Evolutionary conservation across 768 basidiomycete genomes (phyloP), one percentile per base, ranked within the genome.

Genomic region (Mycena metata): DNA sequence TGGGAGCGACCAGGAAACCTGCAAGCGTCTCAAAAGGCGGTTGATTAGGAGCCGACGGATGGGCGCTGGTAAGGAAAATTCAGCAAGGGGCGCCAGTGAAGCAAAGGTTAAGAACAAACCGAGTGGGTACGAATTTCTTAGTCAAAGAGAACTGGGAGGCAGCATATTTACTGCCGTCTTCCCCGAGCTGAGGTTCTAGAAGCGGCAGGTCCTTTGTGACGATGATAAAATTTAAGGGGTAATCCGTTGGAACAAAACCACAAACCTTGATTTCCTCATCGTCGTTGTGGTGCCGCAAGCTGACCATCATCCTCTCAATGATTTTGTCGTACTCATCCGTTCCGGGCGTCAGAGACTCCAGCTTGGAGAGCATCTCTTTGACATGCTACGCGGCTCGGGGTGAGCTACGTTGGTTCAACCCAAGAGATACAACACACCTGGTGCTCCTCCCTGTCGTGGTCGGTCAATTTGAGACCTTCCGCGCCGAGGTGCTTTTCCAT

Each of bases 41-140:
- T 63, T 85, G 81, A 72, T 89, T 84, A 1, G 89, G 89, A 0
- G 84, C 83, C 15, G 70, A 73, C 0, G 87, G 88, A 71, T 89
- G 88, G 7, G 86, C 71, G 26, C 88, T 88, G 69, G 1, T 30
- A 24, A 15, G 39, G 11, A 39, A 35, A 26, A 36, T 69, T 30
- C 11, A 39, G 15, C 3, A 39, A 39, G 10, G 3, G 5, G 11
- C 11, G 36, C 39, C 15, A 41, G 30, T 50, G 24, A 13, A 42
- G 46, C 7, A 6, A 19, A n/a, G 15, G 17, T 8, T 9, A 15
- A 30, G 30, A 30, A 76, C 84, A 15, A 23, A 87, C 88, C 86
- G 81, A 11, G 90, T 90, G 0, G 89, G 90, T 7, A 82, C 88
- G 67, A 90, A 88, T 69, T 86, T 85, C 80, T 91, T 91, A 2